Percentiles rank a stretch among this genome's conserved stretches.
Conservation (phyloP, 345 rosid genomes). For the Abelmoschus esculentus region DNA sequence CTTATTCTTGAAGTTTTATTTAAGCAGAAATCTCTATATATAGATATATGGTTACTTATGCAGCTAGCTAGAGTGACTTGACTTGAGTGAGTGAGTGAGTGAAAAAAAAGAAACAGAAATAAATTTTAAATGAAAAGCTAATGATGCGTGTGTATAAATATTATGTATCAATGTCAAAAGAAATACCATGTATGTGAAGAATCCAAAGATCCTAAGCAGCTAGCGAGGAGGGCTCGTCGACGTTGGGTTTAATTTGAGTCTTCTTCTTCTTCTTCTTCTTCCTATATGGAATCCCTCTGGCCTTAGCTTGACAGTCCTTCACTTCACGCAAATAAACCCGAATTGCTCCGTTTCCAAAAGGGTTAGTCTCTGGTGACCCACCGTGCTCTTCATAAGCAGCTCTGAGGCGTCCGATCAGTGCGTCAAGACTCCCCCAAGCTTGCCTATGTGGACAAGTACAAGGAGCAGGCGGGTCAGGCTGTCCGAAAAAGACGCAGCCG, state of each 20-base stretch:
- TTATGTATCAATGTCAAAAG: neutral
- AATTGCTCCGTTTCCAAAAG: slow-evolving; percentile 73
- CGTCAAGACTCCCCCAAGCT: slow-evolving; percentile 93
- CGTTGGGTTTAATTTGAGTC: slow-evolving; percentile 34
- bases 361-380: slow-evolving; percentile 58
- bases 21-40: neutral
- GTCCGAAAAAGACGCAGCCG: slow-evolving; percentile 71
- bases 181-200: slow-evolving; percentile 32
- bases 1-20: neutral
- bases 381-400: slow-evolving; percentile 84
- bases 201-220: slow-evolving; percentile 8
- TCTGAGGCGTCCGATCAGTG: slow-evolving; percentile 74
- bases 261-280: slow-evolving; percentile 64
- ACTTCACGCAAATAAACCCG: slow-evolving; percentile 68
- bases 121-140: neutral
- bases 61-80: neutral
- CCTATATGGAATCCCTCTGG: slow-evolving; percentile 76
- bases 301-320: slow-evolving; percentile 73
- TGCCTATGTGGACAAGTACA: slow-evolving; percentile 74
- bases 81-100: neutral
- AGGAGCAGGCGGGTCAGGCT: slow-evolving; percentile 76
- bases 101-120: neutral
- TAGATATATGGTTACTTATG: neutral
- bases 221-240: slow-evolving; percentile 17
- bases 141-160: neutral